These are phyloP conservation scores for Hypoxylon fuscum DNA, from an alignment of 495 filamentous ascomycete species.

Conservation along the genomic window DNA sequence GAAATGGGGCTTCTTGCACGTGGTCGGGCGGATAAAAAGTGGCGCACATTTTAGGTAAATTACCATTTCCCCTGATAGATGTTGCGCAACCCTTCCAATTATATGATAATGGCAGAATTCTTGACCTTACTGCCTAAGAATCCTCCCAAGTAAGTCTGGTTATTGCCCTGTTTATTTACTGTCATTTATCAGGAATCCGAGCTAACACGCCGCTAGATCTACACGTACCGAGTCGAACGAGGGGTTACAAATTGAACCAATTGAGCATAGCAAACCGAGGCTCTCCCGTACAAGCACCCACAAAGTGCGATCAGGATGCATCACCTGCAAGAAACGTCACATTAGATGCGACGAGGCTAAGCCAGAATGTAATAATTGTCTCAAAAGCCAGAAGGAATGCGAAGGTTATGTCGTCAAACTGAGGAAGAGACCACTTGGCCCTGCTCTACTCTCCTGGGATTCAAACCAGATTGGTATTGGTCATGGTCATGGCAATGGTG, in stretches of 20 bases:
- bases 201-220: background rate
- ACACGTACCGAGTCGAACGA: background rate
- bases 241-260: background rate
- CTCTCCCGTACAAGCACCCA: conserved; percentile 19
- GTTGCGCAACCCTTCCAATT: too few relatives aligned
- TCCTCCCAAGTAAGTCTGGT: background rate
- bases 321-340: conserved; percentile 48
- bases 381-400: conserved; percentile 10
- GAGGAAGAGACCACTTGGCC: background rate
- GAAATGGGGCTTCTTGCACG: too few relatives aligned
- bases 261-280: background rate
- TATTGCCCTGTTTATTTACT: background rate
- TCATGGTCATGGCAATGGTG: too few relatives aligned
- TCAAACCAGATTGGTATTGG: conserved; percentile 1
- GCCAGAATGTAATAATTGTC: conserved; percentile 45
- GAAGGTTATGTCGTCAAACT: conserved; percentile 15
- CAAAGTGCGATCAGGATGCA: conserved; percentile 38
- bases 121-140: too few relatives aligned
- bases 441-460: conserved; percentile 17
- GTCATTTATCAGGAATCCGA: background rate
- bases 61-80: too few relatives aligned
- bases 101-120: too few relatives aligned
- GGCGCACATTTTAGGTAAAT: too few relatives aligned
- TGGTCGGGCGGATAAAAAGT: too few relatives aligned
- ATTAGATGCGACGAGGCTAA: conserved; percentile 54